A percentile compares a stretch with the other conserved stretches of the same genome.
Conservation (phyloP, 2,329 filamentous ascomycete genomes). For the Camillea tinctor region DNA sequence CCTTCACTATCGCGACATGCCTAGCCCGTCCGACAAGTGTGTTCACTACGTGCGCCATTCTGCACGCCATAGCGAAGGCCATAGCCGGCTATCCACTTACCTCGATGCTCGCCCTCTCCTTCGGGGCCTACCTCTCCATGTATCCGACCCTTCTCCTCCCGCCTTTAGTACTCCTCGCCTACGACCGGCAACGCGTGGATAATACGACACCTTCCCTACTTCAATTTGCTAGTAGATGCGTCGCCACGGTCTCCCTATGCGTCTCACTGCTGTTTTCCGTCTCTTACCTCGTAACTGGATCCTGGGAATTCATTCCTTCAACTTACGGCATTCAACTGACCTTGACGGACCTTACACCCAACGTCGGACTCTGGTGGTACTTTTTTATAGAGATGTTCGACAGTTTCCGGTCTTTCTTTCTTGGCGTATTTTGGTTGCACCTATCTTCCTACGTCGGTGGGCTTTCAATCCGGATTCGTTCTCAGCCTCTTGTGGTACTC, state of each 20-base stretch:
- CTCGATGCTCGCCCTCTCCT: slow-evolving; percentile 79
- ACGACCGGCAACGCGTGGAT: slow-evolving; percentile 57
- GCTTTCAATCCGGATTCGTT: slow-evolving; percentile 76
- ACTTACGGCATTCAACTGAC: slow-evolving; percentile 93
- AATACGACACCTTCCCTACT: slow-evolving; percentile 35
- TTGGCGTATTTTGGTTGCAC: slow-evolving; percentile 97
- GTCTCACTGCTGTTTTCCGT: slow-evolving; percentile 64
- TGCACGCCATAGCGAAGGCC: slow-evolving; percentile 80
- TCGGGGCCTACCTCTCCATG: slow-evolving; percentile 88
- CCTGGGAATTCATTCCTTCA: slow-evolving; percentile 83
- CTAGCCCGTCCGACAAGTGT: slow-evolving; percentile 85
- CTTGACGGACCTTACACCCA: slow-evolving; percentile 88
- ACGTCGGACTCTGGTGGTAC: slow-evolving; percentile 98
- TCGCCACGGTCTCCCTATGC: slow-evolving; percentile 52
- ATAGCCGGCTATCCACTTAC: slow-evolving; percentile 70
- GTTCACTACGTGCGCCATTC: slow-evolving; percentile 84
- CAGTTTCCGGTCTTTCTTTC: slow-evolving; percentile 93
- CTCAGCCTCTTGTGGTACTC: slow-evolving; percentile 83
- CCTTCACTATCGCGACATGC: slow-evolving; percentile 88
- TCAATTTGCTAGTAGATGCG: slow-evolving; percentile 55
- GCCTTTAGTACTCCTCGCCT: slow-evolving; percentile 76
- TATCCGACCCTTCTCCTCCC: slow-evolving; percentile 86
- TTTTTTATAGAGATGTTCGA: slow-evolving; percentile 99
- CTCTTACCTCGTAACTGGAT: slow-evolving; percentile 73
- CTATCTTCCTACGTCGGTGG: slow-evolving; percentile 86